These are phyloP conservation scores for Scytalidium lignicola DNA, from an alignment of 2,329 filamentous ascomycete species.

Conservation along the genomic window DNA sequence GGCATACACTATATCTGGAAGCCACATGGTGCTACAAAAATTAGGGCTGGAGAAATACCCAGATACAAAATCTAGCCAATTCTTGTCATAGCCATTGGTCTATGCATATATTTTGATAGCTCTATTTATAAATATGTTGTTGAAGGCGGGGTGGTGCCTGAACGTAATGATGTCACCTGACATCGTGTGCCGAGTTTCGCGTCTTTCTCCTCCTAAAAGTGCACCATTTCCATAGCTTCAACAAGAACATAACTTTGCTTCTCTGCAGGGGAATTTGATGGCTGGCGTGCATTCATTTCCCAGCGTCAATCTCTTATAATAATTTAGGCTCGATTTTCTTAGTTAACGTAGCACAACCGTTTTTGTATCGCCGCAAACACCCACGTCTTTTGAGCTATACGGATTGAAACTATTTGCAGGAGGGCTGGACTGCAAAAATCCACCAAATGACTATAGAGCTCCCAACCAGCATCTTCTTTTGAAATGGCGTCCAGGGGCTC, in stretches of 20 bases:
- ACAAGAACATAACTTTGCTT: too few species aligned
- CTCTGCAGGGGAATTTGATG: too few species aligned
- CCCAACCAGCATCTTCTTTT: constrained; percentile 2
- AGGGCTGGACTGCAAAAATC: background rate
- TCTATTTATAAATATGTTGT: background rate
- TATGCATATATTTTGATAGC: background rate
- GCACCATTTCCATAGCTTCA: too few species aligned
- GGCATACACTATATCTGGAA: background rate
- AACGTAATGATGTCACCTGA: background rate
- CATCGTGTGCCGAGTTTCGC: background rate
- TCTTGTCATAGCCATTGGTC: background rate
- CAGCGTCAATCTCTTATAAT: too few species aligned
- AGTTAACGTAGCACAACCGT: too few species aligned
- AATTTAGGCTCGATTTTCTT: too few species aligned
- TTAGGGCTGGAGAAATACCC: background rate
- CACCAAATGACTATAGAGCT: background rate
- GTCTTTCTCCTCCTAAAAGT: constrained; percentile 14
- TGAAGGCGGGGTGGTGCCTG: background rate
- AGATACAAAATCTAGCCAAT: constrained; percentile 17
- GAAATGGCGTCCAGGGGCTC: constrained; percentile 19
- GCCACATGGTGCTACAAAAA: background rate
- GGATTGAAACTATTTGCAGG: background rate
- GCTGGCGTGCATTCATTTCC: too few species aligned
- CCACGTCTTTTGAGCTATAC: too few species aligned
- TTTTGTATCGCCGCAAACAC: too few species aligned